Base-by-base conservation (phyloP, 2,329 filamentous ascomycete species). In the Lecanicillium sp. region DNA sequence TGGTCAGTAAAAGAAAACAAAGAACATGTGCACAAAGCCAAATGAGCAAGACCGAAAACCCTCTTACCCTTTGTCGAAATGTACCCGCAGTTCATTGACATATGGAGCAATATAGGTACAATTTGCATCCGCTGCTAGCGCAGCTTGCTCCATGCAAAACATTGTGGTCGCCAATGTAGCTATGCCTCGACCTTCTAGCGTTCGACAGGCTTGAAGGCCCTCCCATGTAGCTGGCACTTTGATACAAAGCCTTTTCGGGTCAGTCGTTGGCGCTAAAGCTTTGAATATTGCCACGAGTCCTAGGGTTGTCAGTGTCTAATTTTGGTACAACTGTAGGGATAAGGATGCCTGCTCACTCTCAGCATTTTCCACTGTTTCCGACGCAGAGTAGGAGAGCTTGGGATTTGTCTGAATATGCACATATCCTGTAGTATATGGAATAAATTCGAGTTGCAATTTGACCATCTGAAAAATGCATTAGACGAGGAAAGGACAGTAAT, bases 21-120 rank as follows among this genome's bases (percentile, higher is more conserved):
- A 25, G 22, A 25, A 6, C 7, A 25, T 25, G 15, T n/a, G 13
- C 16, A 15, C 9, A n/a, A 29, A 20, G 29, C 11, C 5, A 7
- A 20, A 35, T 17, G 15, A 33, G 17, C 4, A 3, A n/a, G 12
- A 17, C 7, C 19, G 12, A 31, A n/a, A 30, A 31, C 3, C n/a
- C n/a, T 51, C 57, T 47, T 52, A 73, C 65, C 55, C 60, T 11
- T 59, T 49, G 30, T 75, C 70, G 41, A 80, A 75, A 48, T 81
- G 76, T 5, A 79, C 78, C 45, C 70, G 72, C 29, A 83, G 58
- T 46, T 81, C 76, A 49, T 82, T 80, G 20, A 82, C 73, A 44
- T 80, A 83, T 0, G 79, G 78, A 0, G 78, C 75, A 31, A 83
- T 73, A 48, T 80, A 82, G 1, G 68, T 68, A 47, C 76, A 81